These are phyloP conservation scores for Erysiphe pulchra DNA, from an alignment of 2,329 filamentous ascomycete genomes.

Conservation along the genomic window DNA sequence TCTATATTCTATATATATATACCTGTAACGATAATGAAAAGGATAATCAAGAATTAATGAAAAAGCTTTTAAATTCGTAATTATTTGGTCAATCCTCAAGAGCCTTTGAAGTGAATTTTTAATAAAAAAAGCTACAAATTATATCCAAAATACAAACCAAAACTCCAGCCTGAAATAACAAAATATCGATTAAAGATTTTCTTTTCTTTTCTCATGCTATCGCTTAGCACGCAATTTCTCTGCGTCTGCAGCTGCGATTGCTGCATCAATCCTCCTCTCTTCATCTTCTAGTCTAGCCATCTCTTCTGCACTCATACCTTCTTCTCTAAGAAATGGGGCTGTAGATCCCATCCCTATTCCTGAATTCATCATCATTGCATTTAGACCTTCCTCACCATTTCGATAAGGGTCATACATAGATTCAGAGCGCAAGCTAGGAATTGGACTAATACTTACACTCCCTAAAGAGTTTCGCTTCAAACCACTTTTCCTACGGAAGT, in stretches of 20 bases:
- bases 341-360: not conserved
- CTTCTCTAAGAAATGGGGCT: conserved; percentile 3
- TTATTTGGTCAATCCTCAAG: too few species aligned
- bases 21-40: too few species aligned
- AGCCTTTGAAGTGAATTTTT: too few species aligned
- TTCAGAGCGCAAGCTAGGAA: not conserved
- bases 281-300: conserved; percentile 10
- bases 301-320: conserved; percentile 9
- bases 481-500: not conserved
- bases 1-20: too few species aligned
- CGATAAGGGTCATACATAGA: conserved; percentile 2
- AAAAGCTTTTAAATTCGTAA: too few species aligned
- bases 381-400: not conserved
- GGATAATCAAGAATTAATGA: too few species aligned
- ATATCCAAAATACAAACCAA: too few species aligned
- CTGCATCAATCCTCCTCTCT: conserved; percentile 11
- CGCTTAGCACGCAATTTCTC: not conserved
- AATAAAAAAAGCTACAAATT: too few species aligned
- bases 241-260: conserved; percentile 10
- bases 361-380: not conserved
- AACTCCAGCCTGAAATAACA: too few species aligned
- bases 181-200: too few species aligned
- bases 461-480: not conserved
- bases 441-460: not conserved
- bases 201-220: not conserved